A percentile compares a stretch with the other conserved stretches of the same genome.
Conservation (phyloP, 495 filamentous ascomycete species). For the Penicillium crystallinum region DNA sequence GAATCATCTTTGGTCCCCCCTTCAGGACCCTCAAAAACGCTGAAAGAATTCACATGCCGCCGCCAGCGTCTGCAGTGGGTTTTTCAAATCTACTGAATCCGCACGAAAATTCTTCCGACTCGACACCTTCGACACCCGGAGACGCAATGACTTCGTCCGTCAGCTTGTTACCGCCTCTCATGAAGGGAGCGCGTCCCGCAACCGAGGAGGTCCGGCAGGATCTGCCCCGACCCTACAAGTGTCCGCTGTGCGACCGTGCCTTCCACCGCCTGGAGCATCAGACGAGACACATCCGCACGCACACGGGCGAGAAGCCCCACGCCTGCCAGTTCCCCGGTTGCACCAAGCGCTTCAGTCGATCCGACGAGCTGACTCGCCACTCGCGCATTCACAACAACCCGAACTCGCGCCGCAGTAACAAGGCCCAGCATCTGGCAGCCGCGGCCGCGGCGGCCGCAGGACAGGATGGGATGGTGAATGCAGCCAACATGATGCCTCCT, state of each 20-base stretch:
- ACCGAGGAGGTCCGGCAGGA: slow-evolving; percentile 62
- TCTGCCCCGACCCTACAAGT: slow-evolving; percentile 95
- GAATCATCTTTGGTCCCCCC: slow-evolving; percentile 16
- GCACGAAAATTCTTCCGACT: slow-evolving; percentile 34
- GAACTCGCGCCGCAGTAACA: slow-evolving; percentile 91
- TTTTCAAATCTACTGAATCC: slow-evolving; percentile 76
- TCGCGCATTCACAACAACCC: slow-evolving; percentile 99
- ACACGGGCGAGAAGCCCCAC: slow-evolving; percentile 98
- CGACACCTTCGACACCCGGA: slow-evolving; percentile 22
- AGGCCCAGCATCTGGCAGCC: slow-evolving; percentile 62
- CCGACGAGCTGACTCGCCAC: slow-evolving; percentile 93
- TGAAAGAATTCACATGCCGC: slow-evolving; percentile 61
- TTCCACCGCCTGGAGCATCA: slow-evolving; percentile 99
- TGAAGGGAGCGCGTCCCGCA: slow-evolving; percentile 61
- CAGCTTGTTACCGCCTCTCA: slow-evolving; percentile 58
- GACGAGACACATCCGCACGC: slow-evolving; percentile 94
- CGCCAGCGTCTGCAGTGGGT: slow-evolving; percentile 64
- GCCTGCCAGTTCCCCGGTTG: slow-evolving; percentile 91
- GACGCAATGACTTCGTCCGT: slow-evolving; percentile 64
- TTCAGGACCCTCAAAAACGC: background rate
- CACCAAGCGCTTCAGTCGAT: slow-evolving; percentile 95
- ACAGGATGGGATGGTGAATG: slow-evolving; percentile 47
- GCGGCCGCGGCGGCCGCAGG: slow-evolving; percentile 49
- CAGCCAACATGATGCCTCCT: slow-evolving; percentile 66
- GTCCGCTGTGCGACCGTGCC: slow-evolving; percentile 95